These are phyloP conservation scores for Cubamyces sp. DNA, from an alignment of 768 basidiomycete genomes.

Conservation along the genomic window DNA sequence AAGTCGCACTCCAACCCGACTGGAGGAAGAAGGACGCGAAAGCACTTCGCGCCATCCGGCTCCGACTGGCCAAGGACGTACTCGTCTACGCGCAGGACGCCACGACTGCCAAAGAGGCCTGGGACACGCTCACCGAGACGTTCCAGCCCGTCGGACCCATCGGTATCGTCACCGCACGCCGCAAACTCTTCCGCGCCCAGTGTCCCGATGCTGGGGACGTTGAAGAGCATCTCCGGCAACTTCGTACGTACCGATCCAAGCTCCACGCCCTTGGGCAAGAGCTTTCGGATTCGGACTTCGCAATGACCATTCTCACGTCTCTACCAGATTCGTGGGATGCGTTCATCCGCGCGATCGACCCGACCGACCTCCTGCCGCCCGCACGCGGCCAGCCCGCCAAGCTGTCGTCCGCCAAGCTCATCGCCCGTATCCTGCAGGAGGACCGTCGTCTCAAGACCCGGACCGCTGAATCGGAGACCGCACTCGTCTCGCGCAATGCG, in stretches of 20 bases:
- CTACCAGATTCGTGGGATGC: constrained; percentile 42
- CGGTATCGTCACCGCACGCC: constrained; percentile 31
- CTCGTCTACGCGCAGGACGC: constrained; percentile 37
- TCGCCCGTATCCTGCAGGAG: constrained; percentile 24
- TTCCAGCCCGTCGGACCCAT: constrained; percentile 37
- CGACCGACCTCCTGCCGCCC: not conserved
- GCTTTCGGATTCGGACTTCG: constrained; percentile 37
- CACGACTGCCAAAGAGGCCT: constrained; percentile 34
- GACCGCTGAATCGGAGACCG: not conserved
- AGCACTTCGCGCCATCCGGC: constrained; percentile 38
- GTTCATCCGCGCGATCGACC: constrained; percentile 32
- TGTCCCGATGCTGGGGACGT: constrained; percentile 39
- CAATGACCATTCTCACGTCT: constrained; percentile 38
- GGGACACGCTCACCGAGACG: constrained; percentile 34
- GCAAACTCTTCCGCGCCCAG: constrained; percentile 35
- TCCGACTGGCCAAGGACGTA: constrained; percentile 34
- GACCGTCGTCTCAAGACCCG: not conserved
- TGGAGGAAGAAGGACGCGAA: constrained; percentile 38
- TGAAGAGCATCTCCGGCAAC: constrained; percentile 37
- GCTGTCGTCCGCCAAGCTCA: constrained; percentile 16
- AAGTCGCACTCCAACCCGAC: not conserved
- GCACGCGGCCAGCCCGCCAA: not conserved
- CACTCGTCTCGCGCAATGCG: too few species aligned
- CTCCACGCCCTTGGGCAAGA: constrained; percentile 29
- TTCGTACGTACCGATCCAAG: constrained; percentile 34